Evolutionary conservation across 345 rosid species (phyloP).

Genomic region (Citrus trifoliata): DNA sequence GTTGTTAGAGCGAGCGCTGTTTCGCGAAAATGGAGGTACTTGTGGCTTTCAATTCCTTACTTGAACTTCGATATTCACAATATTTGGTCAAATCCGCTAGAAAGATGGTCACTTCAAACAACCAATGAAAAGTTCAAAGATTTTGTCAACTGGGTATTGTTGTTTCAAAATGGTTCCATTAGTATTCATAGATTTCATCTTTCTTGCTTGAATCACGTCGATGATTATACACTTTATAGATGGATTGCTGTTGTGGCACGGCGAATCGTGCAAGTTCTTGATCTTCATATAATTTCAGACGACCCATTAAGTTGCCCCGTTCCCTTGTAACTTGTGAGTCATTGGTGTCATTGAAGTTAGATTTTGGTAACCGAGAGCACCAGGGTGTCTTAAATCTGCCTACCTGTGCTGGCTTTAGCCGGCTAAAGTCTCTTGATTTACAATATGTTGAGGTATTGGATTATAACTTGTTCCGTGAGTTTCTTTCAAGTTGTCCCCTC

Average conservation of each 20-base stretch:
- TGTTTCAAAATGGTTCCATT: neutral
- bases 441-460: neutral
- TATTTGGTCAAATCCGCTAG: neutral
- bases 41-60: neutral
- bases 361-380: neutral
- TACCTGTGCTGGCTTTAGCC: neutral
- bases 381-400: too few relatives aligned
- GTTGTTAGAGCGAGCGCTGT: neutral
- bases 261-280: neutral
- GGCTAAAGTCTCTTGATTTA: neutral
- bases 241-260: neutral
- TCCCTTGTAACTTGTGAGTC: neutral
- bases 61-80: neutral
- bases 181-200: neutral
- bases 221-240: neutral
- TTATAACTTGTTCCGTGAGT: neutral
- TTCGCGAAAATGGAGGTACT: neutral
- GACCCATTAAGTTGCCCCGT: neutral
- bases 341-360: neutral
- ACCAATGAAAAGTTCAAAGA: neutral
- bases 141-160: neutral
- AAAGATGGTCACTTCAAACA: neutral
- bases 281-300: neutral
- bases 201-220: neutral
- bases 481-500: neutral